Percentiles rank a stretch among this genome's conserved stretches.
These are phyloP conservation scores for Harringtonia lauricola DNA, from an alignment of 2,329 filamentous ascomycete species.

Conservation along the genomic window DNA sequence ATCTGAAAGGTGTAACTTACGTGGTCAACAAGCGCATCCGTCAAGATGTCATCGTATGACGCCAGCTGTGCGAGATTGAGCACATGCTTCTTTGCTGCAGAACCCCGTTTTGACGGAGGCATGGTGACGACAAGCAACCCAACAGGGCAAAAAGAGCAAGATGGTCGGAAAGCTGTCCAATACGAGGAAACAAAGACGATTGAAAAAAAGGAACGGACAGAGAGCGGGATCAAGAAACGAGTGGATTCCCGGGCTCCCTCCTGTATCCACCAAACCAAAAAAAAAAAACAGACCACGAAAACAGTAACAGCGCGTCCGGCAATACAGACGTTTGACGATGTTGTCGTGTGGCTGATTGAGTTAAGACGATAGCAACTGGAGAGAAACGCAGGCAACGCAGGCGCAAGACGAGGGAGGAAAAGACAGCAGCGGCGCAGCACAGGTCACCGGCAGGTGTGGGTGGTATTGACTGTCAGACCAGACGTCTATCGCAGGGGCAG, in stretches of 20 bases:
- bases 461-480: slow-evolving; percentile 2
- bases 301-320: not conserved
- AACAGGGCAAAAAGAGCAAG: not conserved
- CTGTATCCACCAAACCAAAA: not conserved
- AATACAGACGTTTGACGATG: not conserved
- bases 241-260: not conserved
- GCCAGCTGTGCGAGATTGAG: slow-evolving; percentile 81
- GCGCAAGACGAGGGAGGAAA: not conserved
- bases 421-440: slow-evolving; percentile 1
- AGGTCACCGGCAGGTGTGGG: not conserved
- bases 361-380: not conserved
- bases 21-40: slow-evolving; percentile 89
- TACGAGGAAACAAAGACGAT: not conserved
- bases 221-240: not conserved
- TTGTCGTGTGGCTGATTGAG: too few relatives aligned
- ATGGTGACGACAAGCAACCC: slow-evolving; percentile 1
- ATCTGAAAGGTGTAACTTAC: slow-evolving; percentile 42
- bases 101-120: slow-evolving; percentile 5
- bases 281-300: not conserved
- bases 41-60: slow-evolving; percentile 90
- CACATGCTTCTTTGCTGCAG: slow-evolving; percentile 48
- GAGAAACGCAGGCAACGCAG: not conserved
- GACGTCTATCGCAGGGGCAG: not conserved
- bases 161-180: not conserved
- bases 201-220: not conserved